phyloP scores from a whole-genome alignment of 306 rosid genomes.

The Fagus crenata region DNA sequence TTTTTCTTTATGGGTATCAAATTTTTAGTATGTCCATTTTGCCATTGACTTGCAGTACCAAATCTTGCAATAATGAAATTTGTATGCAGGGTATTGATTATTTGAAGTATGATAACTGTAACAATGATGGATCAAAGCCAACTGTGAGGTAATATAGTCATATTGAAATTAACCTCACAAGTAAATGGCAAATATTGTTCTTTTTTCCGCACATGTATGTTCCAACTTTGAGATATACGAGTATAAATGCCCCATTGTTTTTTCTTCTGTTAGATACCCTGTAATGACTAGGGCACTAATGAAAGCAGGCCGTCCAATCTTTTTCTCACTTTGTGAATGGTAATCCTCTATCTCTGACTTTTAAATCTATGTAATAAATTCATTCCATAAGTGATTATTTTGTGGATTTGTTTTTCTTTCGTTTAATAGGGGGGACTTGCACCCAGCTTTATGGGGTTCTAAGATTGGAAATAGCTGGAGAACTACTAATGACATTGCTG shows the following conservation, averaged over 20 bases:
- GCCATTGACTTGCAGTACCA: background rate
- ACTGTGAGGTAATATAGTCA: constrained; percentile 55
- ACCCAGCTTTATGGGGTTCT: constrained; percentile 90
- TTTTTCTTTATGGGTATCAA: background rate
- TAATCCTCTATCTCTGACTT: constrained; percentile 18
- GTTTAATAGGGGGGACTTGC: constrained; percentile 79
- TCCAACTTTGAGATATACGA: background rate
- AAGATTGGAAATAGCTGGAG: constrained; percentile 96
- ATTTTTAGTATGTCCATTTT: background rate
- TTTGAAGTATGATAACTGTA: constrained; percentile 94
- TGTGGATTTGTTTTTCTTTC: constrained; percentile 3
- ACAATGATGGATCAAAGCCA: constrained; percentile 69
- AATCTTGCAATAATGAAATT: constrained; percentile 1
- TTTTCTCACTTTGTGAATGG: constrained; percentile 98
- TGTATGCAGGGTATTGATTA: constrained; percentile 84
- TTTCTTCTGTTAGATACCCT: constrained; percentile 59
- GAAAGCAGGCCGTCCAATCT: constrained; percentile 82
- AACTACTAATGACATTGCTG: constrained; percentile 77
- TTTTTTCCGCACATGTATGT: background rate
- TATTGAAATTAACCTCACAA: background rate
- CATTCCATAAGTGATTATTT: constrained; percentile 10
- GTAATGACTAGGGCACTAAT: constrained; percentile 82
- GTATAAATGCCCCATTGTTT: background rate
- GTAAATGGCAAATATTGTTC: background rate
- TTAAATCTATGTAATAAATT: background rate